Evolutionary conservation across 2,329 filamentous ascomycete genomes (phyloP), one percentile per base, ranked within the genome.

Genomic region (Pseudogymnoascus sp.): DNA sequence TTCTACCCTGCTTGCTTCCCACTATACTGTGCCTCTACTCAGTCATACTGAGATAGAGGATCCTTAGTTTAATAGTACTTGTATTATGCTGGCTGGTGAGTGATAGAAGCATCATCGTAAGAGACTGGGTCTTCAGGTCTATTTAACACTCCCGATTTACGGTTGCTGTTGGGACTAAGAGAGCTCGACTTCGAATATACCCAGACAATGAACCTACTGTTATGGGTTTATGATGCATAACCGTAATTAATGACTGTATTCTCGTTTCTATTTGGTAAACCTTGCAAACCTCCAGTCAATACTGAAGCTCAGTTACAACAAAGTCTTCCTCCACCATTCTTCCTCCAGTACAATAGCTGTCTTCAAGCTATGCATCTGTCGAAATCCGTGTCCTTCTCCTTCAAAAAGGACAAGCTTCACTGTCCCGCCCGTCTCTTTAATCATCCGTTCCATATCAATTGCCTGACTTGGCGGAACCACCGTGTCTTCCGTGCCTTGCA

Each of bases 401-500:
- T 77, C 73, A 34, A 79, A 78, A 28, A 81, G 74, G 14, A 83
- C 74, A 3, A 84, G 71, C 64, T 77, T 75, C 4, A 83, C 80
- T 25, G 80, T 73, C 1, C 77, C 75, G 0, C 78, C 79, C 1
- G 73, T 75, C 8, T 71, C 68, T 62, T 72, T 71, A 21, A 84
- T 75, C n/a, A 77, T 76, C 43, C 73, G 72, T 8, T 80, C 78
- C 71, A 88, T 83, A 62, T 81, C 77, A 34, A 77, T 73, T 2
- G 82, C 81, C 70, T 88, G 85, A 14, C 78, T 76, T n/a, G 82
- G 71, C 0, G 84, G 85, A 14, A 87, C 85, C 1, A 87, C 79
- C 43, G 79, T 80, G 68, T 88, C 85, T 3, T 74, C 74, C 1
- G 77, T 77, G 0, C 85, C 85, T 21, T 86, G 81, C 4, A 87